Evolutionary conservation across 2,329 filamentous ascomycete species (phyloP), one percentile per base, ranked within the genome.

Genomic region (Fusarium odoratissimum): DNA sequence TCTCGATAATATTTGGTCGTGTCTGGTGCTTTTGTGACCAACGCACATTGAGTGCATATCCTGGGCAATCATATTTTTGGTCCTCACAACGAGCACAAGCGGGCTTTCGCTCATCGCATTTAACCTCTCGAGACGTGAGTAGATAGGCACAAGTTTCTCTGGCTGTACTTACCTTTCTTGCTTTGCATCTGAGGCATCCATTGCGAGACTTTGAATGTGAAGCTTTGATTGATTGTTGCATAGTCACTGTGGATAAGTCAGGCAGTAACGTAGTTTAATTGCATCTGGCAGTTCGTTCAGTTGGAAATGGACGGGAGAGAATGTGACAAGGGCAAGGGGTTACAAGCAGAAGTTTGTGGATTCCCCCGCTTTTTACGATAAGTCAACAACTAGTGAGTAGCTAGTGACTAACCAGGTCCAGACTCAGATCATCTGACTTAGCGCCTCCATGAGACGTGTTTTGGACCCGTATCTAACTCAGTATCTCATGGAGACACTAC

Each of bases 11-110:
- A 14, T 21, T 52, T 1, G 33, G n/a, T 4, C 40, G 35, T 19
- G 42, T 16, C 14, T 64, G 31, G 6, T 64, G 58, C 19, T 63
- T 63, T 19, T 64, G 48, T 1, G 61, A 64, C 61, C 61, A 64
- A 6, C 61, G 45, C 1, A 64, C 45, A 3, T 64, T 64, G 5
- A 64, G 45, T 7, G 45, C 38, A 38, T 64, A 64, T 8, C 61
- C 61, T 17, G 58, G 61, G 2, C 61, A 64, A 4, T 62, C 37
- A 5, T 52, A 31, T 13, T 41, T 40, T 8, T 33, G 58, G 2
- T 16, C 25, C 25, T 62, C 61, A 14, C 61, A 64, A 5, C 61
- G 37, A 3, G 5, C 16, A 19, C 61, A 64, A 5, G 45, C 10
- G 16, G 61, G 61, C 17, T 45, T 64, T 1, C 23, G 41, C 5